Base-by-base conservation (phyloP, 257 asterid species). In the Marsdenia floribunda region DNA sequence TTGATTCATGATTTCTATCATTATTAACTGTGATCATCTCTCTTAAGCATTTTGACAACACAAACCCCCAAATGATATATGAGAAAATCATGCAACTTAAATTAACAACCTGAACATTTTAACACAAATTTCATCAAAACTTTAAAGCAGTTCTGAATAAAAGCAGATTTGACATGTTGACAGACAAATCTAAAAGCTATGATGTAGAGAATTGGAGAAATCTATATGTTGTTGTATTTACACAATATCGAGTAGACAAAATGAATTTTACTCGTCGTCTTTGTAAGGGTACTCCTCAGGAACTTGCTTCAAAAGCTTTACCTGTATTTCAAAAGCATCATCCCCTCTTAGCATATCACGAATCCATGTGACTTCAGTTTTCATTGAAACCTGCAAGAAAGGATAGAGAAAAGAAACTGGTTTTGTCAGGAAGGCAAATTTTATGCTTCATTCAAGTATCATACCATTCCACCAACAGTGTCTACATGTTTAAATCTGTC, bases 311-410 rank as follows among this genome's bases (percentile, higher is more conserved):
- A 90, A 82, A 73, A 95, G 93, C 79, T 95, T 95, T 84, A 95
- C 88, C 83, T 89, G 98, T 89, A 95, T 79, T 88, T 95, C 99
- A 72, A 88, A 95, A 24, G 86, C 96, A 74, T 92, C 99, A 74
- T 95, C 99, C 19, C 99, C 99, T 85, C 91, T 84, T 66, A 95
- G 96, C 97, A 95, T 90, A 84, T 95, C 99, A 19, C 97, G 96
- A 37, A 91, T 77, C 99, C 99, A 95, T 53, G 98, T 86, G 46
- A 92, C 93, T 83, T 92, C 96, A 0, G 98, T 90, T 86, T 95
- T 95, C 99, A 95, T 90, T 0, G 98, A 95, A 80, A 95, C 99
- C 98, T 92, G 73, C 54, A 53, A 21, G 60, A 15, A 7, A 73
- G 70, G 54, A 65, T 47, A 3, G 59, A 21, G 18, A 40, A 29